phyloP scores from a whole-genome alignment of 331 rosid species.

The Prunus yedoensis region DNA sequence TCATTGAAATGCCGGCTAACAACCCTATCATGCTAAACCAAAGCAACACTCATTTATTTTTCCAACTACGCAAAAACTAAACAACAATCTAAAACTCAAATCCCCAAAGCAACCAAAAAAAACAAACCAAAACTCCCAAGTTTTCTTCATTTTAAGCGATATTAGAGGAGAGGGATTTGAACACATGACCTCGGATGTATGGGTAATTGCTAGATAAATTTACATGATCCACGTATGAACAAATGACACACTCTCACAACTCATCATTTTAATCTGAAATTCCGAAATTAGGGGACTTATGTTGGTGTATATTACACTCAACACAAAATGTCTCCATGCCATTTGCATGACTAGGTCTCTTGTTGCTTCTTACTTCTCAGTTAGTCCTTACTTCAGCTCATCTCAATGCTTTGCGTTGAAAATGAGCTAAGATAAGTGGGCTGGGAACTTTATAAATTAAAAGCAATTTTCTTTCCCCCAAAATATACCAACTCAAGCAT shows the following conservation, averaged over 20 bases:
- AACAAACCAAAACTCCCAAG: neutral
- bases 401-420: neutral
- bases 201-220: no score
- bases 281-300: neutral
- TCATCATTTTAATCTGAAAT: neutral
- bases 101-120: no score
- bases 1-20: slow-evolving; percentile 39
- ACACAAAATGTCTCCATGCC: neutral
- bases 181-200: no score
- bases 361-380: neutral
- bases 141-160: neutral
- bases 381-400: neutral
- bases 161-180: no score
- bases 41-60: slow-evolving; percentile 6
- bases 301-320: neutral
- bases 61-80: neutral
- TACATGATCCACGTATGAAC: neutral
- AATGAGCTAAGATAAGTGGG: slow-evolving; percentile 2
- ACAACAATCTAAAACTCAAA: neutral
- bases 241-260: neutral
- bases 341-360: neutral
- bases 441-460: neutral
- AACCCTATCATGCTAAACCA: slow-evolving; percentile 24
- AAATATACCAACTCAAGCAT: no score
- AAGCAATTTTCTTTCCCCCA: neutral